These are phyloP conservation scores for Colletotrichum musicola DNA, from an alignment of 2,329 filamentous ascomycete genomes.

Conservation along the genomic window DNA sequence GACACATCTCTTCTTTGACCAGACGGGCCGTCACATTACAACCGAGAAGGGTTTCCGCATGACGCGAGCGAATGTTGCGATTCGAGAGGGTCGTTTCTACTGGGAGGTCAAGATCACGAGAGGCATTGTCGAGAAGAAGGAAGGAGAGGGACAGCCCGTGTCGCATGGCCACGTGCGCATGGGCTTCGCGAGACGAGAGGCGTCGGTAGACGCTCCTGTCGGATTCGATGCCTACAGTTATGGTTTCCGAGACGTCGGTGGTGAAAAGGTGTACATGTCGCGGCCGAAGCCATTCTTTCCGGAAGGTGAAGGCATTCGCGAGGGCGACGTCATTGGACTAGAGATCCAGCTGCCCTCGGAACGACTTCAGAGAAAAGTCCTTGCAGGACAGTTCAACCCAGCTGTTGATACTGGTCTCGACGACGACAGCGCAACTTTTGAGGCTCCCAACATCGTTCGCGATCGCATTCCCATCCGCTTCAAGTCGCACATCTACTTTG, in stretches of 20 bases:
- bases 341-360: constrained; percentile 93
- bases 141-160: constrained; percentile 58
- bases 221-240: constrained; percentile 95
- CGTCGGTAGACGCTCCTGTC: constrained; percentile 84
- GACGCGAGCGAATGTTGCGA: constrained; percentile 89
- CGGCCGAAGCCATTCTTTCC: constrained; percentile 92
- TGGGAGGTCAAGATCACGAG: constrained; percentile 93
- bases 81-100: constrained; percentile 90
- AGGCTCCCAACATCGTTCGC: constrained; percentile 85
- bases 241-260: constrained; percentile 87
- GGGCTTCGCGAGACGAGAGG: constrained; percentile 87
- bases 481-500: constrained; percentile 94
- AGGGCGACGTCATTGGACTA: constrained; percentile 94
- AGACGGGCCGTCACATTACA: constrained; percentile 80
- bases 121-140: constrained; percentile 69
- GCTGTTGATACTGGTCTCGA: constrained; percentile 78
- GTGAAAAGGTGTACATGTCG: constrained; percentile 94
- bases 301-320: constrained; percentile 80
- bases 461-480: constrained; percentile 96
- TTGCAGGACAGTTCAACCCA: constrained; percentile 88
- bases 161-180: constrained; percentile 79
- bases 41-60: constrained; percentile 95
- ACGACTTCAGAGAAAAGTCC: constrained; percentile 86
- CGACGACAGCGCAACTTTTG: constrained; percentile 64
- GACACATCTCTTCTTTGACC: constrained; percentile 85